These are phyloP conservation scores for Fagopyrum homotropicum DNA, from an alignment of 148 eudicot genomes.

Conservation along the genomic window DNA sequence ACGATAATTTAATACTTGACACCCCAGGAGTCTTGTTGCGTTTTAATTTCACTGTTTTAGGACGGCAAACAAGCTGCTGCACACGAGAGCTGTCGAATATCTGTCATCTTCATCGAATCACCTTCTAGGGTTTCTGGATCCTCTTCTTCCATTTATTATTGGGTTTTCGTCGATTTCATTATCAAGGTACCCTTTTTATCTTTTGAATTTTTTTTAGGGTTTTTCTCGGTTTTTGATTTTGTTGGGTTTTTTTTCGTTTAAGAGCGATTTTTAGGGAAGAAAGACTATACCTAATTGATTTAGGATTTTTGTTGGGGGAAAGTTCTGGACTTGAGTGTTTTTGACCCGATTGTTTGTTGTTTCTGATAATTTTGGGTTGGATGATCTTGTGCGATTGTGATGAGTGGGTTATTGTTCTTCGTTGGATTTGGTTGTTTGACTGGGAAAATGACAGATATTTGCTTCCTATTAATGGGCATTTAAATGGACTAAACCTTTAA, in stretches of 20 bases:
- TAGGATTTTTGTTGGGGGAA: not conserved
- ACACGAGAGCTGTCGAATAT: not conserved
- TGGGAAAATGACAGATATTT: too few relatives aligned
- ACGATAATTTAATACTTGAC: not conserved
- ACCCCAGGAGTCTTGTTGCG: not conserved
- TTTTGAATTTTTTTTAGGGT: not conserved
- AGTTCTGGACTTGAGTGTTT: too few relatives aligned
- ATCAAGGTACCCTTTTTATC: not conserved
- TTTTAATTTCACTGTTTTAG: conserved; percentile 1
- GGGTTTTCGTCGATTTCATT: not conserved
- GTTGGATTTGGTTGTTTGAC: too few relatives aligned
- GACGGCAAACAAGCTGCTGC: conserved; percentile 11
- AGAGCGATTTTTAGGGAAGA: not conserved
- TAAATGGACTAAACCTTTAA: too few relatives aligned
- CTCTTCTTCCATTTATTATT: not conserved
- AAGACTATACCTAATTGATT: not conserved
- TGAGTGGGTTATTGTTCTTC: too few relatives aligned
- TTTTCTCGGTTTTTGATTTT: not conserved
- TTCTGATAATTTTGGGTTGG: too few relatives aligned
- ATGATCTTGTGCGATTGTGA: too few relatives aligned
- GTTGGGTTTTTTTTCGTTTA: not conserved
- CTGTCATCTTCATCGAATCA: not conserved
- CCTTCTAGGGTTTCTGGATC: conserved; percentile 7
- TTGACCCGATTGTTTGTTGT: too few relatives aligned
- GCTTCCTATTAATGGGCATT: too few relatives aligned